Base-by-base conservation (phyloP, 352 stramenopile genomes). In the Phytopythium boreale region DNA sequence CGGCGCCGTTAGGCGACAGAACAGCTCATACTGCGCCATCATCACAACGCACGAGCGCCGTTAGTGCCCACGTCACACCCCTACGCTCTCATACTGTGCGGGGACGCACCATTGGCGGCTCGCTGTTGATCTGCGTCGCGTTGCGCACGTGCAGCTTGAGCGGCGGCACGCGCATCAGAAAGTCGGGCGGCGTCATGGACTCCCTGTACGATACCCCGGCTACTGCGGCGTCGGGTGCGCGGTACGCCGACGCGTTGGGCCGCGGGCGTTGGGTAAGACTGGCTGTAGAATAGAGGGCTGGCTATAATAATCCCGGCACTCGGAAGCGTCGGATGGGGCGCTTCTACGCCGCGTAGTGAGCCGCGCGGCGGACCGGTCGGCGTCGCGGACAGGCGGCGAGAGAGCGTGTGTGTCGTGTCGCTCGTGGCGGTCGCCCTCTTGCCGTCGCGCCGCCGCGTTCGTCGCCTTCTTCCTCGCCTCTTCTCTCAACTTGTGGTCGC, bases 111-210 rank as follows among this genome's bases (percentile, higher is more conserved):
- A 88, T 67, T 9, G 79, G 75, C 27, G 73, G 66, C 58, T 86
- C 77, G 56, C 69, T 75, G 34, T 81, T 79, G 9, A 71, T 79
- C 52, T 88, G 79, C 15, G 79, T 88, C 50, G 73, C 77, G 59
- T 78, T 84, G 70, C 79, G 75, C 65, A 88, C 79, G 50, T 85
- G 77, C 31, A 88, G 59, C 63, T 86, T 86, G 55, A 88, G 79
- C 63, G 79, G 79, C 55, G 73, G 65, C 62, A 80, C 68, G 34
- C 73, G 73, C 64, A 80, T 47, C 19, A 80, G 55, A 58, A 80
- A 80, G 31, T 80, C 73, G 47, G 73, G 73, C 56, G 73, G 70
- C 63, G 68, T 80, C 70, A 78, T 78, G 44, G 22, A 37, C 56
- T 59, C 24, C 47, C n/a, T 34, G 9, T 1, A 39, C 22, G 51